Conservation (phyloP, 148 eudicot genomes). For the Vaccinium darrowii region DNA sequence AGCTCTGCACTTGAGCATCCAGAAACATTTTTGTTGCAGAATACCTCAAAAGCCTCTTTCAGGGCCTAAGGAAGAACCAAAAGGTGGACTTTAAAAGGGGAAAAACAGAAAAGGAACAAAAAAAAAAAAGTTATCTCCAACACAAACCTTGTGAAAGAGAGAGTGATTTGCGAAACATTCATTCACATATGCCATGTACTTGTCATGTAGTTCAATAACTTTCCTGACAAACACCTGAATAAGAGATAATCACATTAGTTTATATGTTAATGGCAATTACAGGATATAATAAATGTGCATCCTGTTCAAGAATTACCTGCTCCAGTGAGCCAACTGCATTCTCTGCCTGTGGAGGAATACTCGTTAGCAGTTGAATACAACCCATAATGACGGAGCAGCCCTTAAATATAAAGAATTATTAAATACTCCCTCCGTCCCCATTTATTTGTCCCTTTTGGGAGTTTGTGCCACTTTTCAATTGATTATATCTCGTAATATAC, state of each 20-base stretch:
- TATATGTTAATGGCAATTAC: neutral
- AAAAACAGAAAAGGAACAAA: neutral
- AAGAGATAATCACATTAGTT: constrained; percentile 15
- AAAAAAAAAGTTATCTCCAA: neutral
- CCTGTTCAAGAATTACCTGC: constrained; percentile 26
- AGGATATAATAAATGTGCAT: neutral
- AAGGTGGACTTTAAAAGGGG: neutral
- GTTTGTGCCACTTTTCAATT: no score
- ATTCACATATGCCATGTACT: constrained; percentile 35
- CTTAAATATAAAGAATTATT: neutral
- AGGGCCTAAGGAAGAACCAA: constrained; percentile 27
- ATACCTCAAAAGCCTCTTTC: constrained; percentile 33
- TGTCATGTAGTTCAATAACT: constrained; percentile 45
- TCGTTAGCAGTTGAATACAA: constrained; percentile 11
- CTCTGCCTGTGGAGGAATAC: constrained; percentile 24
- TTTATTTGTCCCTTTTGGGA: no score
- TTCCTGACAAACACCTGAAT: constrained; percentile 34
- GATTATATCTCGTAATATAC: no score
- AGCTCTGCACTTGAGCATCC: constrained; percentile 34
- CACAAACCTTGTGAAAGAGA: constrained; percentile 43
- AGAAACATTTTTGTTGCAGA: constrained; percentile 36
- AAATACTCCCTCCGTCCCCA: no score
- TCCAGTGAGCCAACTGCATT: constrained; percentile 33
- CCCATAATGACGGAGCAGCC: neutral
- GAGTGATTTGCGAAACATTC: constrained; percentile 33